Percentiles rank a stretch among this genome's conserved stretches.
Conservation (phyloP, 371 early-diverging fungal genomes). For the Choanephora cucurbitarum region DNA sequence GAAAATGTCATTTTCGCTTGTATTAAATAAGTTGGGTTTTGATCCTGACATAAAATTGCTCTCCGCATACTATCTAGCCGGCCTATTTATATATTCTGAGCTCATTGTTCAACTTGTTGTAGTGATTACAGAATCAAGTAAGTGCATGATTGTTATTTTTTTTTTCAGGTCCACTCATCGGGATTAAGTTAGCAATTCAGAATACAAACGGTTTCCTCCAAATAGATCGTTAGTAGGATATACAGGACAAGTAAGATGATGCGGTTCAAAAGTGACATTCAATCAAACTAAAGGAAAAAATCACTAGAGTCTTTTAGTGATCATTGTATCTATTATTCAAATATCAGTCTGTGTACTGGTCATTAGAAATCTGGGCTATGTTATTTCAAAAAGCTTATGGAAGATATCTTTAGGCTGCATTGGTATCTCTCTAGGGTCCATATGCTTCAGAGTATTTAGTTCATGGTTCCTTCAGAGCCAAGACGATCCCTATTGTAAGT, state of each 20-base stretch:
- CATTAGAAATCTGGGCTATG: constrained; percentile 3
- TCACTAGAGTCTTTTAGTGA: constrained; percentile 8
- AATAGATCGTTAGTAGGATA: constrained; percentile 1
- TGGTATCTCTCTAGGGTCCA: constrained; percentile 4
- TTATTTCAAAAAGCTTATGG: constrained; percentile 2
- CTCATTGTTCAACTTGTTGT: not conserved
- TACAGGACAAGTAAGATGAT: constrained; percentile 13
- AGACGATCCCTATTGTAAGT: constrained; percentile 4
- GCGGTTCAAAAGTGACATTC: not conserved
- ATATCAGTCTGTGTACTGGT: not conserved
- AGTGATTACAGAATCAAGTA: constrained; percentile 8
- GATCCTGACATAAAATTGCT: too few relatives aligned
- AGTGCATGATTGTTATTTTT: not conserved
- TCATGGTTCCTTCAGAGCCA: constrained; percentile 5
- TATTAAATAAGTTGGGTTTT: not conserved
- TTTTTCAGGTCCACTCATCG: too few relatives aligned
- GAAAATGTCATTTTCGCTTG: too few relatives aligned
- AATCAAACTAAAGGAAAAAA: not conserved
- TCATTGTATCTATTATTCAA: constrained; percentile 9
- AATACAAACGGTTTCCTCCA: constrained; percentile 8
- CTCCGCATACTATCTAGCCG: too few relatives aligned
- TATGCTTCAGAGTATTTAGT: constrained; percentile 6
- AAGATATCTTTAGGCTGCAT: constrained; percentile 6
- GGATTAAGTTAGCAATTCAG: constrained; percentile 3
- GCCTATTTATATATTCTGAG: not conserved